Percentiles rank a stretch among this genome's conserved stretches.
Evolutionary conservation across 2,329 filamentous ascomycete genomes (phyloP).

Genomic region (Curvularia eragrostidis): DNA sequence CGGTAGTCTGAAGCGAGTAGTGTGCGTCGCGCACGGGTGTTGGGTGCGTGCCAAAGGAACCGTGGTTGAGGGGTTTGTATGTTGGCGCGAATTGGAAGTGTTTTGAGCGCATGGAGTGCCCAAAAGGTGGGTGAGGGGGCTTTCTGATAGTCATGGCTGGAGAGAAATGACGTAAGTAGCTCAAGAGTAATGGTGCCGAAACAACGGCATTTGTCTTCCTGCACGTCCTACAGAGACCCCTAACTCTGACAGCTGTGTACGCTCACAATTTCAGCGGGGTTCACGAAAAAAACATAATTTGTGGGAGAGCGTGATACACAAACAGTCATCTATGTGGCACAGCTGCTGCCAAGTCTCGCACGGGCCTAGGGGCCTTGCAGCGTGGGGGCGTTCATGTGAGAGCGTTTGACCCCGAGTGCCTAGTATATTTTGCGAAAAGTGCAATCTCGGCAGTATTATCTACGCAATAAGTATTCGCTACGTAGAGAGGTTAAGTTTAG

Average conservation of each 20-base stretch:
- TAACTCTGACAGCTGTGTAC: not conserved
- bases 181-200: not conserved
- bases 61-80: not conserved
- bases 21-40: not conserved
- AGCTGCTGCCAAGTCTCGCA: not conserved
- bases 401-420: too few relatives aligned
- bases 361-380: not conserved
- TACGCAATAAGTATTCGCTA: too few relatives aligned
- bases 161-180: not conserved
- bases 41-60: not conserved
- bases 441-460: too few relatives aligned
- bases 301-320: not conserved
- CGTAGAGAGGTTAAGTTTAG: too few relatives aligned
- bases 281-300: not conserved
- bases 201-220: not conserved
- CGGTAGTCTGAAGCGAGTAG: not conserved
- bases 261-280: accelerated
- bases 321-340: too few relatives aligned
- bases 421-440: too few relatives aligned
- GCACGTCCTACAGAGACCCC: too few relatives aligned
- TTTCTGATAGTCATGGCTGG: not conserved
- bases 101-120: not conserved
- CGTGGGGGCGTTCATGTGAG: too few relatives aligned
- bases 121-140: not conserved
- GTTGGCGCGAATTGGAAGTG: not conserved